Evolutionary conservation across 1,284 basidiomycete species (phyloP), one percentile per base, ranked within the genome.

Genomic region (Kwoniella shivajii): DNA sequence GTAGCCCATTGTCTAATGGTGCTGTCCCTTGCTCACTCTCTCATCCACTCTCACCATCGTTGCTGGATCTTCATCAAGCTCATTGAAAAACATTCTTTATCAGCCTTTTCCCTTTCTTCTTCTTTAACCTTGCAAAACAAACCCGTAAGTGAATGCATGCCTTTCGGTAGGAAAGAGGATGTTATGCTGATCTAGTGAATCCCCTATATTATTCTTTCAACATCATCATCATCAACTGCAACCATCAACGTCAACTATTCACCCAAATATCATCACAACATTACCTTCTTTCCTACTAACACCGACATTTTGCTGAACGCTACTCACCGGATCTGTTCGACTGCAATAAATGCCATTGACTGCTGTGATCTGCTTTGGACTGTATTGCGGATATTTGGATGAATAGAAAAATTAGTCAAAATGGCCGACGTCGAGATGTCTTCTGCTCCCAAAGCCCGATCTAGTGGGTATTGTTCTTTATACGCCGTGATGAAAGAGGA

Each of bases 361-460:
- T 39, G 37, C 14, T n/a, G 14, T 9, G 16, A 18, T 39, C 20
- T 39, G 20, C 16, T 33, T 41, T 31, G 34, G 48, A 55, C 27
- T 13, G 26, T 18, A 18, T n/a, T 45, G 53, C 45, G 38, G 22
- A 39, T 52, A 44, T 22, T 50, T 16, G 47, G 44, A 43, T 22
- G 27, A 20, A 33, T 36, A 34, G 46, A 24, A 54, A 61, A 50
- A 59, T 42, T 45, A 52, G 46, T 54, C 59, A 62, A 62, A 66
- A 69, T 68, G 67, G 65, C 66, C 54, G 65, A 65, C 63, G 66
- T 70, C 47, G 62, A 69, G 60, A 72, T 72, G 69, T 65, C 67
- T 51, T 65, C 65, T 46, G 66, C 66, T 51, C 63, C 64, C 57
- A 62, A 59, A 47, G 59, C 63, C 49, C 63, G 70, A 64, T 69